Percentiles rank a stretch among this genome's conserved stretches.
phyloP scores from a whole-genome alignment of 2,329 filamentous ascomycete species.

The Beauveria bassiana region DNA sequence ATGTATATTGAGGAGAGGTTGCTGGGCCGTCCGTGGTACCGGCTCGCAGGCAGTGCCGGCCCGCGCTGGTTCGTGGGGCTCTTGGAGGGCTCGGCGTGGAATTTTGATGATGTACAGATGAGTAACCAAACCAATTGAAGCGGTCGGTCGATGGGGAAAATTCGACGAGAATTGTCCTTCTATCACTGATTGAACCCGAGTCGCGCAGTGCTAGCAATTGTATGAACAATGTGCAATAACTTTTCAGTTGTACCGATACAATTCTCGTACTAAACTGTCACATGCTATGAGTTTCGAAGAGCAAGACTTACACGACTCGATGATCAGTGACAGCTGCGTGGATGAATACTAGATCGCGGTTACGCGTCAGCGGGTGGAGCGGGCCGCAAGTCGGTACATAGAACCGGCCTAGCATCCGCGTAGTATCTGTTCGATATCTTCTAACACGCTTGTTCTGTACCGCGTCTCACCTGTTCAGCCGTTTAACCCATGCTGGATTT shows the following conservation, averaged over 20 bases:
- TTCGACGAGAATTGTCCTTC: slow-evolving; percentile 34
- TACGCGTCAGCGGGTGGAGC: background rate
- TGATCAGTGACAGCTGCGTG: background rate
- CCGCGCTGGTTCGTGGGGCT: slow-evolving; percentile 19
- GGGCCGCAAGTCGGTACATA: background rate
- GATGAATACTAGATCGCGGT: background rate
- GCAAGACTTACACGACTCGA: background rate
- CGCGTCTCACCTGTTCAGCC: background rate
- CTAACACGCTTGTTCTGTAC: background rate
- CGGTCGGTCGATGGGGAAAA: slow-evolving; percentile 13
- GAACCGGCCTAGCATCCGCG: background rate
- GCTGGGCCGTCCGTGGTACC: background rate
- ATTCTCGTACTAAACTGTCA: no score
- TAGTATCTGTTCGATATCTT: background rate
- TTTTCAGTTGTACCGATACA: no score
- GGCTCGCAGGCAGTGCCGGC: background rate
- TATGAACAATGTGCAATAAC: no score
- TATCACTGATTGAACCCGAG: no score
- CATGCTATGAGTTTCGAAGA: background rate
- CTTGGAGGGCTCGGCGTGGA: slow-evolving; percentile 19
- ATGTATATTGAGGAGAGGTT: slow-evolving; percentile 4
- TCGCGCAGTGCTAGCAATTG: no score
- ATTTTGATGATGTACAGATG: slow-evolving; percentile 13
- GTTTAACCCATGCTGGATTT: background rate
- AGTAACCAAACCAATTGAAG: background rate